These are phyloP conservation scores for Globomyces pollinis-pini DNA, from an alignment of 192 early-diverging fungal genomes.

Conservation along the genomic window DNA sequence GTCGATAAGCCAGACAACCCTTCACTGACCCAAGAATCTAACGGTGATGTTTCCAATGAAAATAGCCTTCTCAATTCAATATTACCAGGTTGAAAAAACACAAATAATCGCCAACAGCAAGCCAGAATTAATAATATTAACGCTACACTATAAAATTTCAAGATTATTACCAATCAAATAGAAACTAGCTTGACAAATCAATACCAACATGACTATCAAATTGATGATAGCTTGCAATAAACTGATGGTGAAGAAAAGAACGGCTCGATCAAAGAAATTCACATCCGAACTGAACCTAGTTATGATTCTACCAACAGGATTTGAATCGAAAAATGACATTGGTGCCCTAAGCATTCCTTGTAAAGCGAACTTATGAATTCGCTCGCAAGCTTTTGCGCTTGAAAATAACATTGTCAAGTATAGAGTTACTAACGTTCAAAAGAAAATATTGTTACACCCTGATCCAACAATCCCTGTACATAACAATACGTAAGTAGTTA, in stretches of 20 bases:
- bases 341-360: conserved; percentile 34
- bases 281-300: conserved; percentile 53
- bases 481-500: background rate
- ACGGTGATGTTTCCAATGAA: conserved; percentile 42
- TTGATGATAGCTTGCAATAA: conserved; percentile 50
- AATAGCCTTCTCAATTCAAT: background rate
- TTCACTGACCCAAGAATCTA: conserved; percentile 76
- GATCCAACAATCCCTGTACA: background rate
- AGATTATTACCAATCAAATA: too few relatives aligned
- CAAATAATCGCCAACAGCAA: too few relatives aligned
- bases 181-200: background rate
- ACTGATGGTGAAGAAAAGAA: conserved; percentile 29
- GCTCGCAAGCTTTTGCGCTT: background rate
- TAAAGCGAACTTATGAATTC: background rate
- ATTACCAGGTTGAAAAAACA: background rate
- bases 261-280: conserved; percentile 43
- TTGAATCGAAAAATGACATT: conserved; percentile 53
- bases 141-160: too few relatives aligned
- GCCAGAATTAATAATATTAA: too few relatives aligned
- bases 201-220: background rate
- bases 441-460: background rate
- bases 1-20: conserved; percentile 28
- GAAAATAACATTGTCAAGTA: background rate
- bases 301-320: conserved; percentile 58
- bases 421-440: background rate